Percentiles rank a stretch among this genome's conserved stretches.
phyloP scores from a whole-genome alignment of 1,284 basidiomycete genomes.

The Xanthoconium separans region DNA sequence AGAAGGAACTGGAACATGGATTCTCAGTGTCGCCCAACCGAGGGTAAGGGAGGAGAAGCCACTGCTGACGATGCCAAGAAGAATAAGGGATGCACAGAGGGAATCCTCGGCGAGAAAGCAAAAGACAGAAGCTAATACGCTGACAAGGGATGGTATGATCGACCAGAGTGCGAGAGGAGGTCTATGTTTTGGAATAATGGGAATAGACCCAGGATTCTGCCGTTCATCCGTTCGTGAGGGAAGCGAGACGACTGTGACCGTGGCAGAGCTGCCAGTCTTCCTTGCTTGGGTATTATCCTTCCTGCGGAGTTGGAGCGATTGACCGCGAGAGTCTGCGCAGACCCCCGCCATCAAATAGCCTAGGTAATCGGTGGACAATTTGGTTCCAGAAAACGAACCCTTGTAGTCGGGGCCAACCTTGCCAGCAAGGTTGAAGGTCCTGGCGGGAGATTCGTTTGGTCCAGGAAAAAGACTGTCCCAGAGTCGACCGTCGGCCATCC shows the following conservation, averaged over 20 bases:
- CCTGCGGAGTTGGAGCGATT: conserved; percentile 7
- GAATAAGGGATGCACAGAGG: conserved; percentile 31
- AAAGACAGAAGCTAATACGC: conserved; percentile 17
- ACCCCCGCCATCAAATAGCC: conserved; percentile 18
- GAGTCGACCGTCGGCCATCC: conserved; percentile 24
- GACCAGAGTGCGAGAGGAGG: conserved; percentile 8
- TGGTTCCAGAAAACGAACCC: conserved; percentile 28
- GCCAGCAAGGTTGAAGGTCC: conserved; percentile 27
- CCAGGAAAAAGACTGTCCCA: conserved; percentile 34
- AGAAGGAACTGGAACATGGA: conserved; percentile 24
- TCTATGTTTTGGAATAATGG: conserved; percentile 7
- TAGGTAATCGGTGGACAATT: conserved; percentile 21
- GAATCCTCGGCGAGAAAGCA: conserved; percentile 17
- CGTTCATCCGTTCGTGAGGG: conserved; percentile 4
- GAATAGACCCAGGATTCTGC: not conserved
- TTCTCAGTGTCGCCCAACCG: conserved; percentile 23
- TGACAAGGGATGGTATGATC: conserved; percentile 25
- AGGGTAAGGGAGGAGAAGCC: conserved; percentile 28
- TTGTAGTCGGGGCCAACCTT: conserved; percentile 24
- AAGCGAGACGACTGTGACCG: conserved; percentile 20
- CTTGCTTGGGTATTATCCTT: conserved; percentile 9
- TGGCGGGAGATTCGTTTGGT: conserved; percentile 20
- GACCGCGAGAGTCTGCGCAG: not conserved
- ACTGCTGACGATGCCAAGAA: conserved; percentile 28
- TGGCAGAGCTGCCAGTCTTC: conserved; percentile 15